These are phyloP conservation scores for Pleurotus platypus DNA, from an alignment of 768 basidiomycete species.

Conservation along the genomic window DNA sequence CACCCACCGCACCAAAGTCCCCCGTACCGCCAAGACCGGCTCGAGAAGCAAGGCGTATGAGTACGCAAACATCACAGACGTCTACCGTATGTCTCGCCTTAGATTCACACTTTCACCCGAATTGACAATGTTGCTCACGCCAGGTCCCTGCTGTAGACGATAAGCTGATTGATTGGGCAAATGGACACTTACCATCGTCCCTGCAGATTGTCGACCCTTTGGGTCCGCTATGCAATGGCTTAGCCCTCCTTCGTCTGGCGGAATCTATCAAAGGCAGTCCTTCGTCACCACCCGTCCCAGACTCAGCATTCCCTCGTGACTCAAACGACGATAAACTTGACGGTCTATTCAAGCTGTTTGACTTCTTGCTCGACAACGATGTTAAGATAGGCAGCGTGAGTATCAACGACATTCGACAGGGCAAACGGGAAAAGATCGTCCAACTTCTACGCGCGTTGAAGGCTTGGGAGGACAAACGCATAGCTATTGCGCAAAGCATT, in stretches of 20 bases:
- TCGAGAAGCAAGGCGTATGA: constrained; percentile 53
- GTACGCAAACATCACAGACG: constrained; percentile 24
- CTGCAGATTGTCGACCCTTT: constrained; percentile 51
- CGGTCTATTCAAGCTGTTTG: constrained; percentile 85
- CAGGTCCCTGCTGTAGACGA: constrained; percentile 35
- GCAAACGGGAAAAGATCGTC: constrained; percentile 76
- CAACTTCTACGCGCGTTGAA: constrained; percentile 77
- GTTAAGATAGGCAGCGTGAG: constrained; percentile 89
- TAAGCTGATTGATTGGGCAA: constrained; percentile 84
- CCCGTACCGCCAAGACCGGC: constrained; percentile 63
- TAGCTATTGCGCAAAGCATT: constrained; percentile 49
- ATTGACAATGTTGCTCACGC: constrained; percentile 1
- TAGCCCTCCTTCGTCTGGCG: constrained; percentile 80
- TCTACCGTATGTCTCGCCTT: constrained; percentile 14
- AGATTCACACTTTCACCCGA: constrained; percentile 1
- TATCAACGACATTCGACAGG: constrained; percentile 88
- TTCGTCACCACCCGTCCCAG: constrained; percentile 67
- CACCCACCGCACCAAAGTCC: constrained; percentile 19
- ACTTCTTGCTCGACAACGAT: constrained; percentile 89
- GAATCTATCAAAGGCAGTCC: constrained; percentile 73
- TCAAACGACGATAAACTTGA: constrained; percentile 77
- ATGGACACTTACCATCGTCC: constrained; percentile 68
- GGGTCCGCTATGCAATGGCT: constrained; percentile 56
- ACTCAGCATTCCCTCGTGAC: constrained; percentile 71
- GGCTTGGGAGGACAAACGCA: constrained; percentile 77